These are phyloP conservation scores for Oryza brachyantha DNA, from an alignment of 176 grass and related monocot species.

Conservation along the genomic window DNA sequence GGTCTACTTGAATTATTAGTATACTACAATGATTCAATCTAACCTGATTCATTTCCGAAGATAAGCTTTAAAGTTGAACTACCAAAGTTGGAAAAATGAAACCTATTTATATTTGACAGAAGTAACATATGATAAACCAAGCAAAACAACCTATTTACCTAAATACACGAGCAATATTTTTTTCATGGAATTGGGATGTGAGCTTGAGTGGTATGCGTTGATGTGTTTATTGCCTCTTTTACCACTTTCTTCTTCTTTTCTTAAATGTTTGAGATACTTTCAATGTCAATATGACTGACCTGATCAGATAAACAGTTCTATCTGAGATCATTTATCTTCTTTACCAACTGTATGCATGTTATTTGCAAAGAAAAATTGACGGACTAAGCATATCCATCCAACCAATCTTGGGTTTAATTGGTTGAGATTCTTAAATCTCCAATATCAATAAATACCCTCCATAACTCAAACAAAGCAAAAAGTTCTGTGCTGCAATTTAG, in stretches of 20 bases:
- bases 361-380: slow-evolving; percentile 4
- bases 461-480: not conserved
- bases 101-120: not conserved
- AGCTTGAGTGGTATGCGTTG: slow-evolving; percentile 1
- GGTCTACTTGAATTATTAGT: not conserved
- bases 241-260: no score
- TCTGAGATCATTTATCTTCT: slow-evolving; percentile 4
- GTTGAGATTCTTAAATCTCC: slow-evolving; percentile 13
- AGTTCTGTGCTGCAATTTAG: slow-evolving; percentile 6
- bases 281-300: not conserved
- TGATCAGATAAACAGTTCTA: not conserved
- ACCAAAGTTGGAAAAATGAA: not conserved
- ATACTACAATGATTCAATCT: not conserved
- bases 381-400: not conserved
- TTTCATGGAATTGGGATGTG: not conserved
- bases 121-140: not conserved
- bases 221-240: not conserved
- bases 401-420: not conserved
- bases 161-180: not conserved
- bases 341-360: not conserved
- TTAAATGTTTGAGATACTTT: not conserved
- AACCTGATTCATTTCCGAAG: not conserved
- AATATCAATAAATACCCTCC: not conserved
- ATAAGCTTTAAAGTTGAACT: not conserved
- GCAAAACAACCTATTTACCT: not conserved